Evolutionary conservation across 257 asterid species (phyloP), one percentile per base, ranked within the genome.

Genomic region (Nicotiana sylvestris): DNA sequence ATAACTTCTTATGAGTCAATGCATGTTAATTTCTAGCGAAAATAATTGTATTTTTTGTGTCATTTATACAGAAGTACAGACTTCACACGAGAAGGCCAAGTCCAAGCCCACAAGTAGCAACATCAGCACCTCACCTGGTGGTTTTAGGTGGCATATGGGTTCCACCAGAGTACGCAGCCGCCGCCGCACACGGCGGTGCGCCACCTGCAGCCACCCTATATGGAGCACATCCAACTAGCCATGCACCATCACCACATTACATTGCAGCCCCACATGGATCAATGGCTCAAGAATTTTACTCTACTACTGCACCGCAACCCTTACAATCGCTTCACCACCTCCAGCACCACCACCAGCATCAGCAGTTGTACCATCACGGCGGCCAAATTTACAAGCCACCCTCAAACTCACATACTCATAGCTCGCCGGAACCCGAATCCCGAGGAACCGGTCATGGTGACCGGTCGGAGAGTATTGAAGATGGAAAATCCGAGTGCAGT

Each of bases 71-170:
- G 99, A 96, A 96, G 82, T 96, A 92, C 86, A 90, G 99, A 79
- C 98, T 96, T 29, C 99, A 96, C 94, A 96, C 98, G 2, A 89
- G 99, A 83, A 91, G 98, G 90, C 98, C 99, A 51, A 90, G 97
- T 85, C 99, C 98, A 55, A 94, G 92, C 84, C 95, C 97, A 74
- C 99, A 94, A 83, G 81, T 87, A 25, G 57, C 95, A 15, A 68
- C 96, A 1, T 85, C 92, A 43, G 85, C 91, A 35, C 95, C 98
- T 0, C 99, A 90, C 60, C 87, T 94, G 81, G 97, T 96, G 32
- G 93, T 96, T 66, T 85, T 94, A 6, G 98, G 99, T 0, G 95
- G 99, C 76, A 93, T 94, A 90, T 96, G 98, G 99, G 97, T 96
- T 60, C 99, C 98, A 61, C 93, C 91, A 2, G 98, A 94, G 53